A percentile compares a stretch with the other conserved stretches of the same genome.
These are phyloP conservation scores for Phytophthora multivora DNA, from an alignment of 352 stramenopile genomes.

Conservation along the genomic window DNA sequence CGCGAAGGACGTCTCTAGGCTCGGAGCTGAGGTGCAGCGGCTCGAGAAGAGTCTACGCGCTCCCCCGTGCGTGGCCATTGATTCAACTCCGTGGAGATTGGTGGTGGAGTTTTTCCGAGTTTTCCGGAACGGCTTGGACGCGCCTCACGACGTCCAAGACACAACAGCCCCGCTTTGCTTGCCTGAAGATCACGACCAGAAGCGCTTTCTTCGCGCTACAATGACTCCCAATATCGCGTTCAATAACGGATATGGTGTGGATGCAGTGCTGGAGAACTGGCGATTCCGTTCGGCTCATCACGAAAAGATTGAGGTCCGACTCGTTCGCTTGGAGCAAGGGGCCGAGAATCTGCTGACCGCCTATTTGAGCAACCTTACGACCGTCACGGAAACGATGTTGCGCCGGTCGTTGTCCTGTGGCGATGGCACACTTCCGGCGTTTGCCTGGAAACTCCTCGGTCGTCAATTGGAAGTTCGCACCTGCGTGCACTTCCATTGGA, in stretches of 20 bases:
- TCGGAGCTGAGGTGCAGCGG: neutral
- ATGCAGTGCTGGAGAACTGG: neutral
- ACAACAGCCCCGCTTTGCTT: no score
- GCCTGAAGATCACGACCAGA: neutral
- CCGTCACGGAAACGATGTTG: neutral
- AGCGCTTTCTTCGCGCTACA: neutral
- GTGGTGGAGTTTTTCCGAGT: constrained; percentile 1
- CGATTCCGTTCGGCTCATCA: neutral
- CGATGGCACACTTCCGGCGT: neutral
- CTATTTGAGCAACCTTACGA: neutral
- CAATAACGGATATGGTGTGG: neutral
- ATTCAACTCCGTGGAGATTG: neutral
- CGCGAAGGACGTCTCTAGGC: neutral
- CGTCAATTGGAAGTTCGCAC: neutral
- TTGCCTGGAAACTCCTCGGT: neutral
- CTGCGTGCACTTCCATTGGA: neutral
- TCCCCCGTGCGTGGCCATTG: neutral
- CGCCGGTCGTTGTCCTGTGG: neutral
- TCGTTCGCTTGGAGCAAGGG: neutral
- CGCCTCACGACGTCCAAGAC: neutral
- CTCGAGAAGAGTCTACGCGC: neutral
- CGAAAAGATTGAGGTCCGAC: neutral
- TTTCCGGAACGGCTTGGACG: neutral
- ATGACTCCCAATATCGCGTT: neutral
- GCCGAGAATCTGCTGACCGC: neutral